Conservation (phyloP, 805 yeast species). For the Kuraishia piskuri region DNA sequence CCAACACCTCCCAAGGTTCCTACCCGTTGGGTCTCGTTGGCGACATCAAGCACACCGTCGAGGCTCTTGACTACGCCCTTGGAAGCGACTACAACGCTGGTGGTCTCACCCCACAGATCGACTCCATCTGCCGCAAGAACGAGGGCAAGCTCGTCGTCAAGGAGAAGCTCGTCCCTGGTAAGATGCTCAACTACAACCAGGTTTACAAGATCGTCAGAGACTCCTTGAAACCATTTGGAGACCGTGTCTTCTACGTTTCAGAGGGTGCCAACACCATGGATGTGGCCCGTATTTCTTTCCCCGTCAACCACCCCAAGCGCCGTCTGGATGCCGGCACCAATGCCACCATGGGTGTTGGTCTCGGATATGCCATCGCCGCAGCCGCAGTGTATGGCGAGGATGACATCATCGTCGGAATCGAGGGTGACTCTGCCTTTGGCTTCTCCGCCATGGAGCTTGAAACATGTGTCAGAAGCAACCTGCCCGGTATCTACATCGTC, state of each 20-base stretch:
- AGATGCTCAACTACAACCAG: conserved; percentile 38
- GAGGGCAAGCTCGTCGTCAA: conserved; percentile 23
- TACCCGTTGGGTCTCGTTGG: conserved; percentile 25
- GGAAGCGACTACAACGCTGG: conserved; percentile 18
- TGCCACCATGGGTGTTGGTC: conserved; percentile 72
- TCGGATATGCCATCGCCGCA: conserved; percentile 63
- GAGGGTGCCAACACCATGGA: conserved; percentile 84
- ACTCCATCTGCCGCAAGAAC: conserved; percentile 20
- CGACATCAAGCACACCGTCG: conserved; percentile 35
- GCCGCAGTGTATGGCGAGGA: conserved; percentile 33
- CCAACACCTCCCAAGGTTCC: conserved; percentile 5
- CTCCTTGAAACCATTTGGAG: conserved; percentile 20
- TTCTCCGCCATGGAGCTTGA: conserved; percentile 69
- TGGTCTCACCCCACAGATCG: conserved; percentile 13
- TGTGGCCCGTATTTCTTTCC: conserved; percentile 53
- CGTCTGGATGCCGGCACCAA: conserved; percentile 68
- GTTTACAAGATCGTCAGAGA: conserved; percentile 43
- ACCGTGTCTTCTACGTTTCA: conserved; percentile 35
- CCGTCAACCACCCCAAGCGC: conserved; percentile 39
- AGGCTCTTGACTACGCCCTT: conserved; percentile 22
- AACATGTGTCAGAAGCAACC: conserved; percentile 46
- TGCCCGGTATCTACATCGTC: conserved; percentile 51
- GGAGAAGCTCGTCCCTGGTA: conserved; percentile 14
- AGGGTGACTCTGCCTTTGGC: conserved; percentile 76
- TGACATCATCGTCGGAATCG: conserved; percentile 45